Evolutionary conservation across 805 yeast genomes (phyloP), one percentile per base, ranked within the genome.

Genomic region (Hanseniaspora valbyensis): DNA sequence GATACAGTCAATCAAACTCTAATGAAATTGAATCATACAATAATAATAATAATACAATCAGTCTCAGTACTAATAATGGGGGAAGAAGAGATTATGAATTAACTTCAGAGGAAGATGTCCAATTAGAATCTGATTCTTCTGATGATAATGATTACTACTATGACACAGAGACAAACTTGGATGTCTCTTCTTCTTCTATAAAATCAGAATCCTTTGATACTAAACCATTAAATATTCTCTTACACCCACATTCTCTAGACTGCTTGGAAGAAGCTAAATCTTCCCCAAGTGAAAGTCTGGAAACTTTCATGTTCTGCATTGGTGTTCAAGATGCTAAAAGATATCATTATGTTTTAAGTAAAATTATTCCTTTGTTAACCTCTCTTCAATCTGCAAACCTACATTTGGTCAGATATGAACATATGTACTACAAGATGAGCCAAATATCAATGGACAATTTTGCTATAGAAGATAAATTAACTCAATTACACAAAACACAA

Each of bases 331-430:
- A 46, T 32, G 37, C 22, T 14, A 33, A 26, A 10, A 38, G 42
- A 13, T 48, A 44, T 10, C 33, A 44, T 13, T 41, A 41, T 30
- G 26, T 24, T 18, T 30, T 39, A 22, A 32, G 29, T 21, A 41
- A 25, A 36, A 13, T 34, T 18, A 40, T 40, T 14, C 44, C 26
- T 12, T 43, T 36, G 33, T 21, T 26, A 22, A 51, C 45, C 24
- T 21, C 43, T 9, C 13, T 46, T 25, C 39, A 28, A 8, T 33
- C 36, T 6, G 32, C 30, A 9, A 40, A 48, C 16, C 13, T 41
- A 14, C 38, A 34, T 21, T 19, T 25, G 26, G 16, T 40, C 6
- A 41, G 52, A 48, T 48, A 33, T 39, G 52, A 48, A 28, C 45
- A 48, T 19, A 48, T 48, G 45, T 18, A 32, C 16, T 40, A 48